Conservation (phyloP, 192 early-diverging fungal genomes). For the Coemansia sp. region DNA sequence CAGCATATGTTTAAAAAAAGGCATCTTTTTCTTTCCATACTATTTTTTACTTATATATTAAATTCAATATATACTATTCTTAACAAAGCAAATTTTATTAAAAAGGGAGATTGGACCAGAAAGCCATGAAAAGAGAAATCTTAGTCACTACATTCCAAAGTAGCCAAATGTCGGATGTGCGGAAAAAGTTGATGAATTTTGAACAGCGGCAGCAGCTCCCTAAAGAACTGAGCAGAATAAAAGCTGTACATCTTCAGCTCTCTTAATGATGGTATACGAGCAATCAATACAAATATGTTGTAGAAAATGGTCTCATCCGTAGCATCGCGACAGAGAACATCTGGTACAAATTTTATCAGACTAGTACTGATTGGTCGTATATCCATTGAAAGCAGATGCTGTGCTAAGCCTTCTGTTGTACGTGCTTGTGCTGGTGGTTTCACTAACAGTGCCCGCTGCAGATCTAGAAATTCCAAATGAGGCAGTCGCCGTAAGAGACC, state of each 20-base stretch:
- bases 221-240: conserved; percentile 30
- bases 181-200: conserved; percentile 28
- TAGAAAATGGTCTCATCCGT: conserved; percentile 37
- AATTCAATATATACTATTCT: too few species aligned
- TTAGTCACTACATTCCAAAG: conserved; percentile 27
- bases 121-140: not conserved
- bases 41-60: too few species aligned
- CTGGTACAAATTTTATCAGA: conserved; percentile 26
- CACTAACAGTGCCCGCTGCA: conserved; percentile 19
- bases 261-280: conserved; percentile 31
- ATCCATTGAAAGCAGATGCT: conserved; percentile 17
- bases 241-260: conserved; percentile 35
- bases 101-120: not conserved
- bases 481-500: conserved; percentile 22
- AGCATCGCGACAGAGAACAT: conserved; percentile 22
- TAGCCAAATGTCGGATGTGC: conserved; percentile 25
- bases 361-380: conserved; percentile 34
- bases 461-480: conserved; percentile 22
- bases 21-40: too few species aligned
- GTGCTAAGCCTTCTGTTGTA: conserved; percentile 33
- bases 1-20: too few species aligned
- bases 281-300: conserved; percentile 36
- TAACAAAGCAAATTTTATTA: too few species aligned
- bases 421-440: conserved; percentile 25
- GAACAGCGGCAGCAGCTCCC: conserved; percentile 28